Evolutionary conservation across 306 rosid genomes (phyloP).

Genomic region (Rubus parviflorus): DNA sequence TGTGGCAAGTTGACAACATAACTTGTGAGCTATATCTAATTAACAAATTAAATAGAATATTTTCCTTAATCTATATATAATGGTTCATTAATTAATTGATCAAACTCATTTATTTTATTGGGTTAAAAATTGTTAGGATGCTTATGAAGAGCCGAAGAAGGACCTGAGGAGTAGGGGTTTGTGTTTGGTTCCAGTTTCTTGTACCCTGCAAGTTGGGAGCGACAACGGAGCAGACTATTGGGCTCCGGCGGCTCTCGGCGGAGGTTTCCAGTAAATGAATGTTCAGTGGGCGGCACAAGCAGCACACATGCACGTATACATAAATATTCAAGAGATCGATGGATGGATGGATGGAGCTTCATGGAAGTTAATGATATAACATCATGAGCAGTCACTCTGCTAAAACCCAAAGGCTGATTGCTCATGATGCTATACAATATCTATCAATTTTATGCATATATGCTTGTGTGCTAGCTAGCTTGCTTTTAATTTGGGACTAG

Average conservation of each 20-base stretch:
- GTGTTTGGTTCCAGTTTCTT: conserved; percentile 96
- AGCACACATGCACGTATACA: conserved; percentile 25
- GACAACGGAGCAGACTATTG: conserved; percentile 98
- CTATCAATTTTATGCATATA: conserved; percentile 1
- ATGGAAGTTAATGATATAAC: conserved; percentile 67
- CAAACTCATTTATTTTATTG: neutral
- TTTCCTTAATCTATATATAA: too few species aligned
- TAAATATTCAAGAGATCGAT: conserved; percentile 3
- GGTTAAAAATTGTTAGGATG: conserved; percentile 39
- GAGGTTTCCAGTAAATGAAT: conserved; percentile 53
- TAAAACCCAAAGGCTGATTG: conserved; percentile 85
- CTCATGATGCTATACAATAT: conserved; percentile 97
- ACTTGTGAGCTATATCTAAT: too few species aligned
- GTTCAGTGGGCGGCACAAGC: conserved; percentile 28
- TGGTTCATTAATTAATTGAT: neutral
- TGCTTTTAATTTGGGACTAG: conserved; percentile 19
- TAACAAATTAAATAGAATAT: neutral
- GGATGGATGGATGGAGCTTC: conserved; percentile 20
- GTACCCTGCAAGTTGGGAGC: conserved; percentile 90
- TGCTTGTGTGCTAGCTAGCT: conserved; percentile 25
- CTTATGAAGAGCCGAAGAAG: conserved; percentile 62
- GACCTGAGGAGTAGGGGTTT: conserved; percentile 90
- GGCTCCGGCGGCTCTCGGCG: conserved; percentile 90
- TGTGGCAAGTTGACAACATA: too few species aligned
- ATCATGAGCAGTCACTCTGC: conserved; percentile 99